Percentiles rank a stretch among this genome's conserved stretches.
phyloP scores from a whole-genome alignment of 2,329 filamentous ascomycete species.

The Colletotrichum cereale region DNA sequence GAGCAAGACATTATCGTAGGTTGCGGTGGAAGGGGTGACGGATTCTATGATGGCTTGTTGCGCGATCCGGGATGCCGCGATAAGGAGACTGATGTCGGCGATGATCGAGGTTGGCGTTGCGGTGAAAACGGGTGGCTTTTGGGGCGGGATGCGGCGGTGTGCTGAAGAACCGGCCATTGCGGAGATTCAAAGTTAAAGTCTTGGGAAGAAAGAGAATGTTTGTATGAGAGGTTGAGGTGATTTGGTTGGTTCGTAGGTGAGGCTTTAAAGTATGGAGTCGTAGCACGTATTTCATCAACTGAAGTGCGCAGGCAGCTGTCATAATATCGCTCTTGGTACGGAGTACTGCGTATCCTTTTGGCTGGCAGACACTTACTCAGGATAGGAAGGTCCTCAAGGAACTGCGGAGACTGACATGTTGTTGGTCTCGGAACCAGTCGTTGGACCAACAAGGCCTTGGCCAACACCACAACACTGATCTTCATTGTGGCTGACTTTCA shows the following conservation, averaged over 20 bases:
- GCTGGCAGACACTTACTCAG: not conserved
- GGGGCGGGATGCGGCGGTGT: not conserved
- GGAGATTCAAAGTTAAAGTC: not conserved
- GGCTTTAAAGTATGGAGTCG: not conserved
- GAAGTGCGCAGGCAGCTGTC: not conserved
- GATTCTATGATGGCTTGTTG: not conserved
- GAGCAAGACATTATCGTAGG: constrained; percentile 11
- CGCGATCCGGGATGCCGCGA: not conserved
- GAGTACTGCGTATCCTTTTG: not conserved
- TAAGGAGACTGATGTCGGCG: not conserved
- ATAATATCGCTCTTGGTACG: no score
- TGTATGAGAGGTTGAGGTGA: not conserved
- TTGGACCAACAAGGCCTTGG: not conserved
- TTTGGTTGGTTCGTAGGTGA: not conserved
- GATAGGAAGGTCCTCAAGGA: not conserved
- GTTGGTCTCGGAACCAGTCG: not conserved
- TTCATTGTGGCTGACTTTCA: not conserved
- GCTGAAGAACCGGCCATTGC: not conserved
- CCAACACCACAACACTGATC: not conserved
- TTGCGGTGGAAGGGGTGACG: constrained; percentile 2
- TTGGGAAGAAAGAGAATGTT: no score
- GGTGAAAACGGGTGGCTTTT: constrained; percentile 13
- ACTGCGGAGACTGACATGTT: not conserved
- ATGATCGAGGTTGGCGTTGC: not conserved
- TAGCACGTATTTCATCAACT: not conserved